Evolutionary conservation across 257 asterid species (phyloP).

Genomic region (Solanum pimpinellifolium): DNA sequence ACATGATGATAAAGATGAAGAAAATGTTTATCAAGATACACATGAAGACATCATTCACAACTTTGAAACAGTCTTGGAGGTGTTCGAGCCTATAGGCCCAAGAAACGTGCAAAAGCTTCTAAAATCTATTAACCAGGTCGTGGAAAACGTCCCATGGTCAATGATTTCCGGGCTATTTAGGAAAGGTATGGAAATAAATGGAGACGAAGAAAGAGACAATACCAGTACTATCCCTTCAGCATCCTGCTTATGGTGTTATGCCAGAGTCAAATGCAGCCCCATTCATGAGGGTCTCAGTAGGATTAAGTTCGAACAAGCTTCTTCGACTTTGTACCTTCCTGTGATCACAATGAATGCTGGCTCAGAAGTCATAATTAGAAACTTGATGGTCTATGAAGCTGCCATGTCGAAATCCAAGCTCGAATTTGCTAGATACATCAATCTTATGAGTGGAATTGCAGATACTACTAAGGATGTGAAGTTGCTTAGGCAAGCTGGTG

Average conservation of each 20-base stretch:
- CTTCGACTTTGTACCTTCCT: conserved; percentile 25
- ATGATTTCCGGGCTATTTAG: conserved; percentile 7
- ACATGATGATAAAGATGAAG: background rate
- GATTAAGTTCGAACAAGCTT: conserved; percentile 12
- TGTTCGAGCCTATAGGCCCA: background rate
- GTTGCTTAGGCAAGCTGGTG: conserved; percentile 19
- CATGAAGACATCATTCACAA: conserved; percentile 2
- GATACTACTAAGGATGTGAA: conserved; percentile 28
- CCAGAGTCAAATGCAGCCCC: conserved; percentile 8
- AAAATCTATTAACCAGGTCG: conserved; percentile 1
- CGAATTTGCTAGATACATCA: conserved; percentile 33
- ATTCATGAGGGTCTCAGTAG: conserved; percentile 8
- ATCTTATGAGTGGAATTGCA: conserved; percentile 44
- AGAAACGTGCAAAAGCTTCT: background rate
- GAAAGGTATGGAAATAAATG: background rate
- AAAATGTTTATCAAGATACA: background rate
- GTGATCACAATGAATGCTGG: conserved; percentile 19
- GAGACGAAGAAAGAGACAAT: conserved; percentile 1
- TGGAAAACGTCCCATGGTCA: conserved; percentile 17
- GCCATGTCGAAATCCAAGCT: conserved; percentile 16
- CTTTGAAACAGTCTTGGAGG: conserved; percentile 1
- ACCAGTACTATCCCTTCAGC: conserved; percentile 15
- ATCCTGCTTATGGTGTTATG: conserved; percentile 1
- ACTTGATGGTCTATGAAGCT: conserved; percentile 44
- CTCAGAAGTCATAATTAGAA: conserved; percentile 35